Evolutionary conservation across 75 land plant species (phyloP), one percentile per base, ranked within the genome.

Genomic region (Adiantum capillusveneris): DNA sequence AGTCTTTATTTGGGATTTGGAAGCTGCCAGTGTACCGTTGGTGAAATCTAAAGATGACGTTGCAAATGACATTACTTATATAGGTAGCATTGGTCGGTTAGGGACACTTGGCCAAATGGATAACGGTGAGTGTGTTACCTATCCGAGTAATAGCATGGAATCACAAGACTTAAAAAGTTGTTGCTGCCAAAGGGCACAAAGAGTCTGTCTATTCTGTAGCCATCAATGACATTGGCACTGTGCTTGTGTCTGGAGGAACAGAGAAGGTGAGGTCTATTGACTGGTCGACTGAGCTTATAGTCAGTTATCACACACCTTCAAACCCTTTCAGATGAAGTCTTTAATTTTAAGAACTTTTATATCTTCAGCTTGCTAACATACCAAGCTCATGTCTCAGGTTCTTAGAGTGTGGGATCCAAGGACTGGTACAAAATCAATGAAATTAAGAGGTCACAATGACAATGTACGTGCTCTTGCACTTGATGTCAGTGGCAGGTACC

Each of bases 381-480:
- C n/a, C n/a, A n/a, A n/a, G 7, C 9, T 34, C 7, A 34, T 34
- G 37, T 9, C 37, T 34, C 59, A 94, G 98, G 98, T 85, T 58
- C 78, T 94, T 21, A 74, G 98, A 59, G 96, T 94, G 24, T 94
- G 98, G 98, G 98, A 94, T 57, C 87, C 96, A 44, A 89, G 98
- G 74, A 79, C 62, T 73, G 98, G 98, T 48, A 68, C 87, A 59
- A 94, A 94, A 67, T 81, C 74, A 49, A 83, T 94, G 90, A 94
- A 94, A 55, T 69, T 94, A 1, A 78, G 86, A 69, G 98, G 98
- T 29, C 98, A 94, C 66, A 88, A 85, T 37, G 98, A 94, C 59
- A 94, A 94, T 54, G 80, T 94, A 48, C 74, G 98, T 57, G 87
- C 90, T 51, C 66, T 94, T 56, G 77, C 87, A 43, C 60, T 94